These are phyloP conservation scores for Podospora fimiseda DNA, from an alignment of 495 filamentous ascomycete species.

Conservation along the genomic window DNA sequence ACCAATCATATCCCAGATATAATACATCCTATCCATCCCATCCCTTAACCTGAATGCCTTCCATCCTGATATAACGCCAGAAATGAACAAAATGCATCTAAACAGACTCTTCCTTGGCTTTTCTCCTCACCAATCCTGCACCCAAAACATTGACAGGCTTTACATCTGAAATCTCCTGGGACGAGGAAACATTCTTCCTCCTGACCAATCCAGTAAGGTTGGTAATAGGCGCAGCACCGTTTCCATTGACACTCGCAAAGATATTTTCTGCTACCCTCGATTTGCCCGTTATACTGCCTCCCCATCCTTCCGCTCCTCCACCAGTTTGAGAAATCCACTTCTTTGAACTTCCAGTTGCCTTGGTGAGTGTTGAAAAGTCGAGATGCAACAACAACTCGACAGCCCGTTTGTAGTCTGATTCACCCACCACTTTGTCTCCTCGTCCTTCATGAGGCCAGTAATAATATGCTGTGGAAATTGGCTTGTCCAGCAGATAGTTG, in stretches of 20 bases:
- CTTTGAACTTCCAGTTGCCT: conserved; percentile 61
- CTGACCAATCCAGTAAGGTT: conserved; percentile 34
- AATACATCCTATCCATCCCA: not conserved
- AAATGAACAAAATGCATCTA: not conserved
- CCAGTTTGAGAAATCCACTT: conserved; percentile 59
- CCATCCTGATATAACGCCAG: not conserved
- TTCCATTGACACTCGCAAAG: not conserved
- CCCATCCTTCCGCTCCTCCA: conserved; percentile 37
- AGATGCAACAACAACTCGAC: conserved; percentile 73
- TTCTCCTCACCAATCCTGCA: conserved; percentile 19
- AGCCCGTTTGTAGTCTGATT: conserved; percentile 68
- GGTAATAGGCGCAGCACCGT: conserved; percentile 18
- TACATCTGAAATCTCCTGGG: not conserved
- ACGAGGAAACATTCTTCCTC: conserved; percentile 25
- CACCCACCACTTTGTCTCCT: conserved; percentile 62
- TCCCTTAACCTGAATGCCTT: not conserved
- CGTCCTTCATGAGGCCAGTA: conserved; percentile 62
- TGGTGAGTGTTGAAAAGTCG: conserved; percentile 68
- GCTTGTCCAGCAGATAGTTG: conserved; percentile 30
- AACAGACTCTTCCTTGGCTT: conserved; percentile 18
- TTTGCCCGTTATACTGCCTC: conserved; percentile 37
- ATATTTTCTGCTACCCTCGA: conserved; percentile 13
- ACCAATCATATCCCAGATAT: not conserved
- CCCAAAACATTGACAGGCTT: conserved; percentile 23
- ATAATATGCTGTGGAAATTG: conserved; percentile 53